Base-by-base conservation (phyloP, 768 basidiomycete species). In the Lentinula guzmanii region DNA sequence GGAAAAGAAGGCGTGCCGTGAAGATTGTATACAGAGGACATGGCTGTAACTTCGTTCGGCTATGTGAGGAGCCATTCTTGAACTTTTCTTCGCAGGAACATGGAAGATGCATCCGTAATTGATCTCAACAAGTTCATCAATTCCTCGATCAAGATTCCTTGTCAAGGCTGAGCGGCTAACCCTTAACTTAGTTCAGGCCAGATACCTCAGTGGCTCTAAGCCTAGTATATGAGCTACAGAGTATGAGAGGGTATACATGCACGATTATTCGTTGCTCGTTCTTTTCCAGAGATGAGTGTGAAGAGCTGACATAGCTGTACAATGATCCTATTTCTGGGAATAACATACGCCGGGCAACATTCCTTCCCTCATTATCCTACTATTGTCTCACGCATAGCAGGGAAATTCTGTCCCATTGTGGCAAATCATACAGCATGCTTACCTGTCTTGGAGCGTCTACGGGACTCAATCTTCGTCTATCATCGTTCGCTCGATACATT, bases 81-180 rank as follows among this genome's bases (percentile, higher is more conserved):
- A 46, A 21, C 31, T 59, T 59, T 59, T 59, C 28, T 59, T 59
- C 58, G 9, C 58, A 59, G 13, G 43, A 37, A 37, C 31, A 46
- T 45, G 54, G 28, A 56, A 37, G n/a, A 39, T 39, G 54, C 13
- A 41, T 28, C 4, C 21, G 11, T 43, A 42, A 42, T 37, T 37
- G 53, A 37, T 21, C 11, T 55, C 37, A 34, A 8, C n/a, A 55
- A 15, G 18, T 39, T 11, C 34, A 55, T 42, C 39, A 56, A 56
- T 41, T 43, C 55, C 55, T 56, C 55, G 55, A 56, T 42, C 55
- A 56, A 56, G 16, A 21, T 53, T 51, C 21, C 18, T 52, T 9
- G 51, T 35, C 51, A 34, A 13, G 24, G 31, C 11, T 11, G 50
- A 6, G 7, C 24, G 5, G 24, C 24, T 51, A 15, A 11, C 21